Base-by-base conservation (phyloP, 2,329 filamentous ascomycete genomes). In the Nothomitra cinnamomea region DNA sequence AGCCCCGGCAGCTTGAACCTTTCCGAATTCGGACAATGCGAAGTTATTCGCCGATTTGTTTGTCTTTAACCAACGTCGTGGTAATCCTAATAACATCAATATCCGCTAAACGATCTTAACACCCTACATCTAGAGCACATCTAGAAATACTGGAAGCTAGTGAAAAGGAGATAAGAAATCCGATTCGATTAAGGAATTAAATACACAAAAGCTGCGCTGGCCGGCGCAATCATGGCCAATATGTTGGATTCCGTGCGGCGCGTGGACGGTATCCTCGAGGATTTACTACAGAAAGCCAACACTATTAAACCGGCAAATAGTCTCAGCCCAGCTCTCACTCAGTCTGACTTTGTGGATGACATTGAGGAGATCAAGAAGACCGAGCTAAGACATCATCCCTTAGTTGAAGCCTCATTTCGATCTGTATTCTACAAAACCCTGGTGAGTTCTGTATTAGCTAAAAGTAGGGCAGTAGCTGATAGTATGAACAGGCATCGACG, bases 401-500 rank as follows among this genome's bases (percentile, higher is more conserved):
- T 25, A 36, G 79, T 95, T 48, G 92, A 96, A 67, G 88, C 84
- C 17, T 88, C 87, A 10, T 85, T 84, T 51, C 82, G 87, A 61
- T 79, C 84, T 60, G 77, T 85, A 49, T 94, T 96, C 68, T 87
- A 87, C 67, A 73, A 77, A 57, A 72, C 87, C 57, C 76, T 94
- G 65, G 87, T 92, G 70, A 72, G 83, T 61, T 47, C 24, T 59
- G 2, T 13, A 12, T 15, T n/a, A 32, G 8, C 10, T 4, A 49
- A 35, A 49, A 24, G 21, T 17, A 49, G 12, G 28, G 25, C 21
- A 49, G 32, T 48, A 10, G 41, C 38, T 57, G 57, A 56, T 55
- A 59, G 62, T 66, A 69, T n/a, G 58, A 19, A 51, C 56, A 90
- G 85, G 82, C 85, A 43, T 79, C 78, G 40, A 87, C 78, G 12